Evolutionary conservation across 345 rosid genomes (phyloP).

Genomic region (Eucalyptus marginata): DNA sequence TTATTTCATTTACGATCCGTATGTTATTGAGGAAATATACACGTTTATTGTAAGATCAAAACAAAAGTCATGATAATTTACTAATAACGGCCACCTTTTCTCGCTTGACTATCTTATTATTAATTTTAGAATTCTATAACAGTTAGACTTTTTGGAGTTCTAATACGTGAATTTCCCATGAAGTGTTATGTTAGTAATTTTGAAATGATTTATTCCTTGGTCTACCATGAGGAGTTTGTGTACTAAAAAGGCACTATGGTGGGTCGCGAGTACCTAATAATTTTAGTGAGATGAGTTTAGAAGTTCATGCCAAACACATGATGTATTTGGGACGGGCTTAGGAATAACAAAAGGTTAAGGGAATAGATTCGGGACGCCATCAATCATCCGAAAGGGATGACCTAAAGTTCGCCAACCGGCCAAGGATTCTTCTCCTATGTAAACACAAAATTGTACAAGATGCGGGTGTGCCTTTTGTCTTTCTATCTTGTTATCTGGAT

Average conservation of each 20-base stretch:
- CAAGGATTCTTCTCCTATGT: background rate
- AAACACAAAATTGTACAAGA: background rate
- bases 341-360: background rate
- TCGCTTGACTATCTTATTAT: background rate
- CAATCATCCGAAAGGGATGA: background rate
- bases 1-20: background rate
- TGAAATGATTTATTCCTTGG: background rate
- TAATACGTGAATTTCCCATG: background rate
- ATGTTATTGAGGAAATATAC: background rate
- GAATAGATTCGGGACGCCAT: background rate
- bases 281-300: background rate
- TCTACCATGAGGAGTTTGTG: background rate
- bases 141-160: accelerated
- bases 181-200: background rate
- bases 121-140: background rate
- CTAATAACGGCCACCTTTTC: background rate
- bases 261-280: accelerated
- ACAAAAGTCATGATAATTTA: background rate
- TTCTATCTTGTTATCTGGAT: background rate
- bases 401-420: no score
- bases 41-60: background rate
- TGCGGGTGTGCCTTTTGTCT: background rate
- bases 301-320: background rate
- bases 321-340: background rate
- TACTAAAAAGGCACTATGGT: background rate